Conservation (phyloP, 2,329 filamentous ascomycete species). For the Claviceps purpurea region DNA sequence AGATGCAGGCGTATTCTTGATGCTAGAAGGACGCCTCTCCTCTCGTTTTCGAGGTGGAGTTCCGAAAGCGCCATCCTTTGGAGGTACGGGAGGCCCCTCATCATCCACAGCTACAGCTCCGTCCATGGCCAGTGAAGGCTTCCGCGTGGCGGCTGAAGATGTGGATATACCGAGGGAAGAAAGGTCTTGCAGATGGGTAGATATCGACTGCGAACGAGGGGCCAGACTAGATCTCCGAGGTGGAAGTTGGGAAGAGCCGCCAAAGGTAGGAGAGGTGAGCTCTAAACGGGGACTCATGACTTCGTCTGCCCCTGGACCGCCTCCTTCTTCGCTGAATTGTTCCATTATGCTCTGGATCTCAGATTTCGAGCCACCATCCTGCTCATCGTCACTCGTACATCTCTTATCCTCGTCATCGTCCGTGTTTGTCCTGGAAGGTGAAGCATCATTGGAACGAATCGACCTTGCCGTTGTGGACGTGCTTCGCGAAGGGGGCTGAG, state of each 20-base stretch:
- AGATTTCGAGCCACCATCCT: constrained; percentile 56
- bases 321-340: constrained; percentile 69
- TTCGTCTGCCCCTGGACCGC: constrained; percentile 61
- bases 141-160: constrained; percentile 24
- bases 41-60: constrained; percentile 22
- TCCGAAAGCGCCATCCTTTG: constrained; percentile 40
- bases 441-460: constrained; percentile 28
- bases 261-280: constrained; percentile 64
- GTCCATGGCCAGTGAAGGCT: constrained; percentile 24
- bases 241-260: constrained; percentile 55
- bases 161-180: constrained; percentile 28
- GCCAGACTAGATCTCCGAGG: constrained; percentile 80
- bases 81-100: constrained; percentile 42
- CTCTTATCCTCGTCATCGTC: constrained; percentile 46
- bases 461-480: constrained; percentile 41
- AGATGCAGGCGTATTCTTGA: constrained; percentile 26
- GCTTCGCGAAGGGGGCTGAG: constrained; percentile 45
- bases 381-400: constrained; percentile 46
- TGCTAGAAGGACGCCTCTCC: constrained; percentile 19
- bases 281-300: constrained; percentile 87
- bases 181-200: constrained; percentile 34
- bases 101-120: constrained; percentile 27
- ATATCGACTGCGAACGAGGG: constrained; percentile 41
- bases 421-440: constrained; percentile 39
- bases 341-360: constrained; percentile 98